Evolutionary conservation across 805 yeast genomes (phyloP), one percentile per base, ranked within the genome.

Genomic region (Candida nitratophila): DNA sequence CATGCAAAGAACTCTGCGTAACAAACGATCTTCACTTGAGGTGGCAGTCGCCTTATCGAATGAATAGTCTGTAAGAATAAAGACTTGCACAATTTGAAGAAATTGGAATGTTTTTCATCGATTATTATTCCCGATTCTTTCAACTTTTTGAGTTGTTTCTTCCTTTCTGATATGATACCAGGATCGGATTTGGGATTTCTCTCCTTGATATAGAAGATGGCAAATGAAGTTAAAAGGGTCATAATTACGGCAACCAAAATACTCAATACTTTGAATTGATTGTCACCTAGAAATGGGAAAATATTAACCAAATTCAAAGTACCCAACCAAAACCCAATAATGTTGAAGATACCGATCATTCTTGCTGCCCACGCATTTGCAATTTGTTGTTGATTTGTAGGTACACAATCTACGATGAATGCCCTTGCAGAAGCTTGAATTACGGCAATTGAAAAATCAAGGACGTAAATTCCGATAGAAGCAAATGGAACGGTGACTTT

Each of bases 311-410:
- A 54, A 45, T 77, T 66, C 29, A 74, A 48, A 0, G 80, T 63
- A 3, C 82, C 81, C 32, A 80, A 50, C 50, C 69, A 68, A 54
- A 74, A 80, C 3, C 84, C 83, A 20, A 73, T 50, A 12, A 80
- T 75, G 47, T 79, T 80, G 48, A 81, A 81, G 1, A 65, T 64
- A 0, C 84, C 80, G 41, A 77, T 76, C 78, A 80, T 69, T 40
- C 81, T 61, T 1, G 84, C 82, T 1, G 83, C 85, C 82, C 81
- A 76, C 1, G 83, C 84, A 54, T 79, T 79, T 10, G 83, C 81
- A 5, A 63, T 52, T 44, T 73, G 76, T 51, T 80, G 85, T 50
- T 77, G 84, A 41, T 65, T 59, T 0, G 77, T 66, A 5, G 81
- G 76, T 8, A 78, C 77, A 48, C 76, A 74, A 52, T 79, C 86